Percentiles rank a stretch among this genome's conserved stretches.
Evolutionary conservation across 768 basidiomycete species (phyloP).

Genomic region (Phylloporus sp.): DNA sequence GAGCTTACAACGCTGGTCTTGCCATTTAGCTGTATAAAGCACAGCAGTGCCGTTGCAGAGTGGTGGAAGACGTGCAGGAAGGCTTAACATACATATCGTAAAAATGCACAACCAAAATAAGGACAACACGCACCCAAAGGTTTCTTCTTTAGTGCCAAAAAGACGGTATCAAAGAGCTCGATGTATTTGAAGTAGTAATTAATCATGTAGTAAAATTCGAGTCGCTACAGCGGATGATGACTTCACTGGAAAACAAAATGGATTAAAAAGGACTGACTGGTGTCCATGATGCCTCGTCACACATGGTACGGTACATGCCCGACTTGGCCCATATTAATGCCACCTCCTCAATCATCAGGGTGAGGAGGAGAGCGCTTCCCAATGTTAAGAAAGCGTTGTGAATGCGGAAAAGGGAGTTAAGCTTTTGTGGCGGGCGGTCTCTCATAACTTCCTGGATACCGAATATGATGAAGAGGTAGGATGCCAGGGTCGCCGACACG

Average conservation of each 20-base stretch:
- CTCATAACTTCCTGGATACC: slow-evolving; percentile 81
- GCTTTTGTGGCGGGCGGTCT: slow-evolving; percentile 63
- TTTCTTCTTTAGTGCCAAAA: slow-evolving; percentile 98
- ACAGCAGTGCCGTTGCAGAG: slow-evolving; percentile 93
- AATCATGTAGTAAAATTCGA: slow-evolving; percentile 97
- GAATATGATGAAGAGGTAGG: slow-evolving; percentile 88
- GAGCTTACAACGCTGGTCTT: slow-evolving; percentile 83
- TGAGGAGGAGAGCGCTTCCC: slow-evolving; percentile 80
- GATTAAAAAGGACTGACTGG: slow-evolving; percentile 49
- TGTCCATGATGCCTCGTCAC: slow-evolving; percentile 76
- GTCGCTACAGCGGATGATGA: slow-evolving; percentile 44
- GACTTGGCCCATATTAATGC: slow-evolving; percentile 69
- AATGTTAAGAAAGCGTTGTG: slow-evolving; percentile 88
- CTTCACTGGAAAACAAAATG: not conserved
- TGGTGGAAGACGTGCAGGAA: slow-evolving; percentile 99
- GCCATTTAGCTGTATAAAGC: slow-evolving; percentile 92
- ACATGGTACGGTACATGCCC: slow-evolving; percentile 74
- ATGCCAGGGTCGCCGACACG: slow-evolving; percentile 63
- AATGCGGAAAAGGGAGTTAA: slow-evolving; percentile 78
- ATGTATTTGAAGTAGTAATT: slow-evolving; percentile 99
- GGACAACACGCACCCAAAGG: slow-evolving; percentile 67
- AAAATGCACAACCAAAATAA: not conserved
- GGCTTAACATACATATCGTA: slow-evolving; percentile 41
- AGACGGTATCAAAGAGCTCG: slow-evolving; percentile 94
- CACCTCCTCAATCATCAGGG: slow-evolving; percentile 91